phyloP scores from a whole-genome alignment of 345 rosid genomes.

The Camelina laxa region DNA sequence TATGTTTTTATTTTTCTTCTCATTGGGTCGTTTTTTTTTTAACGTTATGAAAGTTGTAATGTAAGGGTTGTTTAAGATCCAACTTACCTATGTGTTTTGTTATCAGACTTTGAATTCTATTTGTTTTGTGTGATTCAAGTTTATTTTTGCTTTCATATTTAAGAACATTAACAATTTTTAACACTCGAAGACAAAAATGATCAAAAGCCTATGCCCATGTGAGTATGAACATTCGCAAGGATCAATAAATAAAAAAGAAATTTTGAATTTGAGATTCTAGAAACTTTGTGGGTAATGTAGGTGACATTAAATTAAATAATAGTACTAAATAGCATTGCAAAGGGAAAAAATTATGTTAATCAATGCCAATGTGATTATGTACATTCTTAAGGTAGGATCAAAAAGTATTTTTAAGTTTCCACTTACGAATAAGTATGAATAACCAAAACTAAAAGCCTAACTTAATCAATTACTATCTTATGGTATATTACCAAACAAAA shows the following conservation, averaged over 20 bases:
- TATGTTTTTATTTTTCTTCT: not conserved
- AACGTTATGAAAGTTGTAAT: slow-evolving; percentile 31
- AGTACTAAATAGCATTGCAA: not conserved
- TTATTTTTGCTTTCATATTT: not conserved
- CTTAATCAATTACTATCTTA: not conserved
- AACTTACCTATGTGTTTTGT: slow-evolving; percentile 18
- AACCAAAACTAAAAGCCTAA: not conserved
- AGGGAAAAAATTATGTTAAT: not conserved
- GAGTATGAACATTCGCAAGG: not conserved
- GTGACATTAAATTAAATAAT: too few relatives aligned
- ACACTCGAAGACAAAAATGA: not conserved
- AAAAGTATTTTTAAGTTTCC: not conserved
- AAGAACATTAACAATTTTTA: not conserved
- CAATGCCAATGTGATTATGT: not conserved
- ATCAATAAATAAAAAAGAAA: not conserved
- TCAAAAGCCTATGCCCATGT: not conserved
- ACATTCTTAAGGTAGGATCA: not conserved
- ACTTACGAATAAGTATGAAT: not conserved
- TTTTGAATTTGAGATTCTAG: not conserved
- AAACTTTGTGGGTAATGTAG: not conserved
- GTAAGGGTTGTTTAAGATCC: slow-evolving; percentile 14
- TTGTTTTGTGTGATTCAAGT: not conserved
- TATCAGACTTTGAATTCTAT: not conserved
- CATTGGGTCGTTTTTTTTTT: not conserved
- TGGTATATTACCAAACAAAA: not conserved